Percentiles rank a stretch among this genome's conserved stretches.
These are phyloP conservation scores for Novakomyces olei DNA, from an alignment of 805 yeast species.

Conservation along the genomic window DNA sequence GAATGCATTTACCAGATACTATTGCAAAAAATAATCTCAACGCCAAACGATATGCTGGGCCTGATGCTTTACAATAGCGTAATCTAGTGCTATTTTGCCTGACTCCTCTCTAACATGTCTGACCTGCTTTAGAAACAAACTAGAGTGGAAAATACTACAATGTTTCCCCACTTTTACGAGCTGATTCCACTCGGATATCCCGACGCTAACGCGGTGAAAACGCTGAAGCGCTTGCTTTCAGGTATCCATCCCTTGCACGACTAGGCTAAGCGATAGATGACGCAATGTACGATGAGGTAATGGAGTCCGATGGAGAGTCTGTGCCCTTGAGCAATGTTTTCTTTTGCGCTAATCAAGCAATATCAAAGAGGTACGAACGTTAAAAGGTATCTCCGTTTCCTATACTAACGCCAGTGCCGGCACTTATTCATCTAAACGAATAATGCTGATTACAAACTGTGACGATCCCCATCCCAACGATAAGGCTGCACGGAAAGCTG, in stretches of 20 bases:
- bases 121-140: slow-evolving; percentile 33
- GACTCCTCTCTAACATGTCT: slow-evolving; percentile 17
- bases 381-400: neutral
- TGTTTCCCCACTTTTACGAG: slow-evolving; percentile 30
- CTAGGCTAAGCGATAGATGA: slow-evolving; percentile 4
- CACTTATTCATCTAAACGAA: slow-evolving; percentile 31
- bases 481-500: slow-evolving; percentile 19
- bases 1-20: slow-evolving; percentile 38
- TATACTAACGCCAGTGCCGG: slow-evolving; percentile 16
- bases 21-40: slow-evolving; percentile 38
- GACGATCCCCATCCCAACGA: slow-evolving; percentile 38
- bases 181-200: slow-evolving; percentile 8
- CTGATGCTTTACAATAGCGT: slow-evolving; percentile 28
- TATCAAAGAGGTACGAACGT: slow-evolving; percentile 11
- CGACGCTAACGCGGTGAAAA: slow-evolving; percentile 9
- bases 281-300: slow-evolving; percentile 11
- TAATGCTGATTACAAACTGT: slow-evolving; percentile 54
- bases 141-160: slow-evolving; percentile 34
- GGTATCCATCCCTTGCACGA: neutral
- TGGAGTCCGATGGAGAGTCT: slow-evolving; percentile 9
- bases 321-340: slow-evolving; percentile 25
- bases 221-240: slow-evolving; percentile 9
- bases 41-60: slow-evolving; percentile 56
- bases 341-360: slow-evolving; percentile 32
- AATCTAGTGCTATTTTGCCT: slow-evolving; percentile 20